Base-by-base conservation (phyloP, 805 yeast genomes). In the Starmerella gropengiesseri region DNA sequence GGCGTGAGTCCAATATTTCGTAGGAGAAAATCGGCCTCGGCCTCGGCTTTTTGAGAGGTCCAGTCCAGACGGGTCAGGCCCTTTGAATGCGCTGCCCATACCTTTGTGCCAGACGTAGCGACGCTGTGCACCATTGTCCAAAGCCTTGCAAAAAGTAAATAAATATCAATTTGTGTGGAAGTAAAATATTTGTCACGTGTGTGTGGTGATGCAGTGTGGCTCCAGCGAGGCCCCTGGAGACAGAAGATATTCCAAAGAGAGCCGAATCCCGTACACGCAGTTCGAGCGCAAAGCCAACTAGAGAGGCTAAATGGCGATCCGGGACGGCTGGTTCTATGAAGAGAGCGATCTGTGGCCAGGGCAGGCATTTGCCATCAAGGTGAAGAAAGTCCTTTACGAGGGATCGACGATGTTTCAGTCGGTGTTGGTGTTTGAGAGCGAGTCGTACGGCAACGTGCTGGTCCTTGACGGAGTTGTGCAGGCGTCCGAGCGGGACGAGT, bases 401-500 rank as follows among this genome's bases (percentile, higher is more conserved):
- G 75, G 75, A 22, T 66, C 70, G 50, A 79, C 91, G 12, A 70
- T 68, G 55, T 86, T 73, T 63, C 95, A 86, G 63, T 94, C 85
- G 57, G 80, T 62, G 28, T 67, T 85, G 37, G 79, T 86, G 16
- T 87, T 86, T 61, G 70, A 78, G 56, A 78, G 87, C 39, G 64
- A 77, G 12, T 69, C 71, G 37, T 86, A 78, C 56, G 96, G 95
- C 21, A 86, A 85, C 57, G 95, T 87, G 7, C 67, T 86, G 34
- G 95, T 84, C 0, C 69, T 86, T 30, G 94, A 87, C 60, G 95
- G 95, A 7, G 83, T 83, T 23, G 74, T 86, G 43, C 96, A 86
- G 64, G 86, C 86, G 49, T 81, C 94, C 0, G 96, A 87, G 60
- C 69, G 85, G 45, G 96, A 87, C 62, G 96, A 86, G 61, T 86